phyloP scores from a whole-genome alignment of 805 yeast species.

The Candida namnaoensis region DNA sequence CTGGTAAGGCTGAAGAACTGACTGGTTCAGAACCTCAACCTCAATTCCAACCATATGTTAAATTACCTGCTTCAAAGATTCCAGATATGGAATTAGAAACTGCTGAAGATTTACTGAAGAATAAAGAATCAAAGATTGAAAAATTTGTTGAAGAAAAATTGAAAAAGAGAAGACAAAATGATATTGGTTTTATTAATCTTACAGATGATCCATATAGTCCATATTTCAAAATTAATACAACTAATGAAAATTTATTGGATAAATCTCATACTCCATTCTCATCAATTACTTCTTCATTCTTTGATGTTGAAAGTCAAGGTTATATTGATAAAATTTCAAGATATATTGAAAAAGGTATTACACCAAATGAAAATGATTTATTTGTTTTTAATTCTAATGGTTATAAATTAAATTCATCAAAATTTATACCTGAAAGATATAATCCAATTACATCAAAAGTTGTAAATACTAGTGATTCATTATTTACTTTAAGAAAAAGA shows the following conservation, averaged over 20 bases:
- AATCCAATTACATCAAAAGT: slow-evolving; percentile 25
- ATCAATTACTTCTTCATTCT: slow-evolving; percentile 63
- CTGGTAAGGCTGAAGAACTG: slow-evolving; percentile 9
- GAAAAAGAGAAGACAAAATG: slow-evolving; percentile 55
- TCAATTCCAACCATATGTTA: slow-evolving; percentile 66
- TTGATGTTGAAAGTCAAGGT: slow-evolving; percentile 55
- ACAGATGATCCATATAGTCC: slow-evolving; percentile 87
- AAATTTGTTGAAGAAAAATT: slow-evolving; percentile 83
- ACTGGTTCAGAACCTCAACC: slow-evolving; percentile 16
- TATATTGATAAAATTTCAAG: slow-evolving; percentile 23
- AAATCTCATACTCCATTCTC: slow-evolving; percentile 69
- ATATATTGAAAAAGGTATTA: slow-evolving; percentile 14
- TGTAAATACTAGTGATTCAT: slow-evolving; percentile 26
- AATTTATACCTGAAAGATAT: slow-evolving; percentile 21
- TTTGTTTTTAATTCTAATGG: slow-evolving; percentile 14
- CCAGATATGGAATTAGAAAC: slow-evolving; percentile 89
- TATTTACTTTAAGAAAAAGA: slow-evolving; percentile 64
- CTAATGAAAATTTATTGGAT: slow-evolving; percentile 38
- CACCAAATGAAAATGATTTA: slow-evolving; percentile 21
- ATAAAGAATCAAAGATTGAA: slow-evolving; percentile 69
- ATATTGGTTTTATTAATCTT: slow-evolving; percentile 67
- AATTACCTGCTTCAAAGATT: slow-evolving; percentile 81
- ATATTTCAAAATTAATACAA: slow-evolving; percentile 57
- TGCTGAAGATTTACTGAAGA: slow-evolving; percentile 63
- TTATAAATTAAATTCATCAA: slow-evolving; percentile 13